Evolutionary conservation across 2,329 filamentous ascomycete genomes (phyloP).

Genomic region (Trichoderma cornu-damae): DNA sequence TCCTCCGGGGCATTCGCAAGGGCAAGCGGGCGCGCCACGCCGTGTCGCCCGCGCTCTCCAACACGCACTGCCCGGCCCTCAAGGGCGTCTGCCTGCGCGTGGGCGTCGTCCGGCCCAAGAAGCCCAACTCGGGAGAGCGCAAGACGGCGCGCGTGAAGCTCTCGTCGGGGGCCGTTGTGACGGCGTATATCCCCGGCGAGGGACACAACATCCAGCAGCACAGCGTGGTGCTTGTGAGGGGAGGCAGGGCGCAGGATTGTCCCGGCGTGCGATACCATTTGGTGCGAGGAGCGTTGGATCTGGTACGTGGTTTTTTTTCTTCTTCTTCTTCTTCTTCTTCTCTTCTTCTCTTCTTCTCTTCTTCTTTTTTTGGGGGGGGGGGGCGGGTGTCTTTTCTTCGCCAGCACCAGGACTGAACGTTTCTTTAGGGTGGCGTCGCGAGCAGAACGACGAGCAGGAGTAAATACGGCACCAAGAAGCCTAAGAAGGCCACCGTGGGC

Average conservation of each 20-base stretch:
- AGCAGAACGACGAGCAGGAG: conserved; percentile 79
- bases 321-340: no score
- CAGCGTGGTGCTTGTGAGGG: conserved; percentile 92
- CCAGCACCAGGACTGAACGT: conserved; percentile 20
- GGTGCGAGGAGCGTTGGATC: conserved; percentile 83
- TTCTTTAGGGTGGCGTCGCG: conserved; percentile 73
- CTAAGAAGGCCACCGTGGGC: conserved; percentile 68
- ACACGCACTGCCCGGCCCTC: conserved; percentile 66
- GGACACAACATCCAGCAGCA: conserved; percentile 99
- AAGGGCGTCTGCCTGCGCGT: conserved; percentile 97
- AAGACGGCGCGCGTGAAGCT: conserved; percentile 91
- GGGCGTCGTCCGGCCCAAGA: conserved; percentile 91
- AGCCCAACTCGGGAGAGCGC: conserved; percentile 94
- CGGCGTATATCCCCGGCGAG: conserved; percentile 93
- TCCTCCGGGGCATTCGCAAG: conserved; percentile 70
- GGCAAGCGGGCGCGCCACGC: conserved; percentile 77
- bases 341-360: no score
- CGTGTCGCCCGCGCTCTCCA: conserved; percentile 76
- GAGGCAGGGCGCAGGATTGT: conserved; percentile 92
- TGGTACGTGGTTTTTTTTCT: no score
- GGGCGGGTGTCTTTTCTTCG: no score
- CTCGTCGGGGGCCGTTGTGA: conserved; percentile 80
- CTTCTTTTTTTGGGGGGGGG: no score
- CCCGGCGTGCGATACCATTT: conserved; percentile 96
- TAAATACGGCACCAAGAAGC: conserved; percentile 99